Conservation (phyloP, 2,329 filamentous ascomycete genomes). For the Penicillium sp. region DNA sequence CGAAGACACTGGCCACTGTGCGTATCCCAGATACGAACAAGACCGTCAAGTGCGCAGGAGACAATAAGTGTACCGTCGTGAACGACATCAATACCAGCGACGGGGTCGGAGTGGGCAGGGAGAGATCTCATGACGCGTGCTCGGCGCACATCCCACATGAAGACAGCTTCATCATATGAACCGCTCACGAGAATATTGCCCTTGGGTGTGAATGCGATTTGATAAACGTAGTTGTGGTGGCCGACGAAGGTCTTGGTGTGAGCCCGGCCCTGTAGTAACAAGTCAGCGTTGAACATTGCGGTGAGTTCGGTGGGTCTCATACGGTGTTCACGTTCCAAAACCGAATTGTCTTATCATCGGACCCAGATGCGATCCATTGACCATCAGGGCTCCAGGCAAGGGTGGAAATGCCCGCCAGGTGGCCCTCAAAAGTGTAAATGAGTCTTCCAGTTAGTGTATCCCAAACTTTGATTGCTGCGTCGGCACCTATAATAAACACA, state of each 20-base stretch:
- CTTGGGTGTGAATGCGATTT: constrained; percentile 92
- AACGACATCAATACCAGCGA: constrained; percentile 90
- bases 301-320: background rate
- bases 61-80: constrained; percentile 88
- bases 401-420: constrained; percentile 88
- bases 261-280: constrained; percentile 49
- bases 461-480: constrained; percentile 91
- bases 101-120: constrained; percentile 92
- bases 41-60: constrained; percentile 85
- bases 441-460: constrained; percentile 73
- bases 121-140: constrained; percentile 85
- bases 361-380: constrained; percentile 82
- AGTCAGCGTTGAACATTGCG: background rate
- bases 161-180: constrained; percentile 95
- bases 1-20: constrained; percentile 91
- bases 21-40: constrained; percentile 95
- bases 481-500: constrained; percentile 58
- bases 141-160: constrained; percentile 91
- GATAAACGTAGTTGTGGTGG: constrained; percentile 96
- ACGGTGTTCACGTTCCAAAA: constrained; percentile 74
- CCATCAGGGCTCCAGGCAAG: constrained; percentile 94
- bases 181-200: constrained; percentile 95
- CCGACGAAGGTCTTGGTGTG: constrained; percentile 68
- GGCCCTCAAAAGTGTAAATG: constrained; percentile 86
- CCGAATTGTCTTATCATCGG: constrained; percentile 93